Evolutionary conservation across 2,329 filamentous ascomycete genomes (phyloP), one percentile per base, ranked within the genome.

Genomic region (Pyricularia pennisetigena): DNA sequence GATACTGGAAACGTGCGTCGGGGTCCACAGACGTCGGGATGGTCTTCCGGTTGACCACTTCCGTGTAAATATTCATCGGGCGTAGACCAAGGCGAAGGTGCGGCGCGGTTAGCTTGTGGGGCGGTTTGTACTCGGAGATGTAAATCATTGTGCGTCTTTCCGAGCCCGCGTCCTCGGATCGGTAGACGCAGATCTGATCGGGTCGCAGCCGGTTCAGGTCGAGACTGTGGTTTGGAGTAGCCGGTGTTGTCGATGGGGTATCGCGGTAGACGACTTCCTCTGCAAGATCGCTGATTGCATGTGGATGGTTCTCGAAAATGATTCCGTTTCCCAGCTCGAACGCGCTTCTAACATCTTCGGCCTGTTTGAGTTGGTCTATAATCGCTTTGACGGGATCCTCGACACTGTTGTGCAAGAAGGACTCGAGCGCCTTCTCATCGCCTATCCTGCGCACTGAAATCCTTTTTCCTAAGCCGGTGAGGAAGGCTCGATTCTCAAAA

Each of bases 51-150:
- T 74, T 68, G 0, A 76, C 68, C 3, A 77, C 16, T 49, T 49
- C 41, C 41, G 4, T 49, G 16, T 49, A 49, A 49, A 49, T 49
- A 49, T 49, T 49, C 75, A 16, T 78, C 75, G 8, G 70, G 20
- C 77, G 75, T 0, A 85, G 76, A 35, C 81, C 78, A 26, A 75
- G 68, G 41, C 78, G 77, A 66, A 85, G 79, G 70, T 82, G 76
- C 20, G 70, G 71, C 54, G 76, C 72, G 7, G 79, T 79, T 1
- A 85, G 72, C 70, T 84, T 83, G 71, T 83, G 77, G 0, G 80
- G 82, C 20, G 79, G 71, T 74, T 83, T 85, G 70, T 83, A 82
- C 73, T 85, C 78, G 30, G 75, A 74, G 62, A 81, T 69, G 26
- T 75, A 78, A 4, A 74, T 67, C 68, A 78, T 41, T 20, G 10